Percentiles rank a stretch among this genome's conserved stretches.
phyloP scores from a whole-genome alignment of 1,284 basidiomycete species.

The Hypsizygus ulmarius region DNA sequence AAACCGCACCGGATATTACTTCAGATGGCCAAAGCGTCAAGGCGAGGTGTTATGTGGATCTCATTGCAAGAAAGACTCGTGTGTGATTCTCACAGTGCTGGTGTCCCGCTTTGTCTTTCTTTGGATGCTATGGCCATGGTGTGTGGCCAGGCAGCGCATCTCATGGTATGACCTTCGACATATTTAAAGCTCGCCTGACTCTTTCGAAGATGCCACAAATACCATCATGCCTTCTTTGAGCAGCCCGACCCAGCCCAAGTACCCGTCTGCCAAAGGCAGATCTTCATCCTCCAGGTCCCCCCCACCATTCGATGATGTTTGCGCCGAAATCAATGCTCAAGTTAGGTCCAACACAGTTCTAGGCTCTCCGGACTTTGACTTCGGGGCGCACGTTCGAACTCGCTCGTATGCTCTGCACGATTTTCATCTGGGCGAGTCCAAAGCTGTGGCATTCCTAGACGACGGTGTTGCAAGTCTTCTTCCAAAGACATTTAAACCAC shows the following conservation, averaged over 20 bases:
- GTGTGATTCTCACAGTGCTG: conserved; percentile 5
- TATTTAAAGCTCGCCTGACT: conserved; percentile 13
- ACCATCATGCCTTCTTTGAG: conserved; percentile 5
- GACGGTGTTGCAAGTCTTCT: conserved; percentile 28
- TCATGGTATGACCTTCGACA: conserved; percentile 6
- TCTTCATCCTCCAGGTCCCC: neutral
- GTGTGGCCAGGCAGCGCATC: conserved; percentile 6
- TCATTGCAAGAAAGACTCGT: neutral
- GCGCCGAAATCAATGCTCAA: conserved; percentile 25
- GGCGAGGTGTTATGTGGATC: conserved; percentile 1
- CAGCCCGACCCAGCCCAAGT: conserved; percentile 1
- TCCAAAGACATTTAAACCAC: conserved; percentile 15
- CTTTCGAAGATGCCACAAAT: conserved; percentile 6
- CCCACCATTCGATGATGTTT: conserved; percentile 24
- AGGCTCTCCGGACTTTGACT: conserved; percentile 27
- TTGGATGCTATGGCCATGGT: neutral
- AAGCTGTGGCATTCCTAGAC: conserved; percentile 30
- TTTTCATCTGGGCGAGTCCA: conserved; percentile 15
- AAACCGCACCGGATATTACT: conserved; percentile 1
- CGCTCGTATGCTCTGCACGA: conserved; percentile 29
- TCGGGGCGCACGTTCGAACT: conserved; percentile 25
- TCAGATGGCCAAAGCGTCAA: conserved; percentile 7
- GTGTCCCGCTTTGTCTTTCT: conserved; percentile 5
- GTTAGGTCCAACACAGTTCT: conserved; percentile 24
- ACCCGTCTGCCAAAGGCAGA: conserved; percentile 12